Evolutionary conservation across 176 grass and related monocot species (phyloP), one percentile per base, ranked within the genome.

Genomic region (Aegilops speltoides): DNA sequence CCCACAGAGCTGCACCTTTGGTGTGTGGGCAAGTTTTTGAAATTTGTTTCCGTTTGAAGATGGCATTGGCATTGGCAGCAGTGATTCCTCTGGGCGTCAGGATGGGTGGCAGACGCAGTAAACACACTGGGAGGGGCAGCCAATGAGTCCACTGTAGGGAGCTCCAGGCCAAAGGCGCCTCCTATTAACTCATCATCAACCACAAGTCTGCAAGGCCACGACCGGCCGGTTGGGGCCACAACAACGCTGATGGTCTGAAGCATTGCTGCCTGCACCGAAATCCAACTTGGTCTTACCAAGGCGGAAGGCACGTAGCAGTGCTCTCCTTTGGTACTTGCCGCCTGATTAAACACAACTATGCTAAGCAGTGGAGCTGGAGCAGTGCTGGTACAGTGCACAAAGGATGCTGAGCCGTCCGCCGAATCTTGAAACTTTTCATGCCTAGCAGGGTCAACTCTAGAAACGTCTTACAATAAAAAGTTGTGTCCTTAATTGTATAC

Each of bases 131-230:
- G 32, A 46, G 59, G 56, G 0, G 65, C 54, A 73, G 68, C 6
- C 23, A n/a, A 29, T 46, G 25, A 71, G 84, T 6, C 46, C 22
- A 22, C 76, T 72, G 74, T 72, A 15, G 81, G 37, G 37, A 38
- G 43, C 43, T 13, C 43, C 43, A 46, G 11, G 43, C 12, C 43
- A 11, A 40, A 40, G 38, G 38, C 76, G 13, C 43, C 43, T 56
- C 68, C 87, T 43, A 56, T 22, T 79, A 74, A 73, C 43, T 22
- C 79, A 66, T 71, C 87, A 45, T 85, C 43, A n/a, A 73, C 60
- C 43, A 20, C 50, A 78, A 26, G 33, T 63, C 57, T 60, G 8
- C 52, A 64, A 37, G 26, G 16, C 77, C 43, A 57, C 61, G 45
- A 8, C 38, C 13, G 40, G 6, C 56, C 56, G 56, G 20, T 24